Percentiles rank a stretch among this genome's conserved stretches.
Evolutionary conservation across 495 filamentous ascomycete species (phyloP).

Genomic region (Penicillium riverlandense): DNA sequence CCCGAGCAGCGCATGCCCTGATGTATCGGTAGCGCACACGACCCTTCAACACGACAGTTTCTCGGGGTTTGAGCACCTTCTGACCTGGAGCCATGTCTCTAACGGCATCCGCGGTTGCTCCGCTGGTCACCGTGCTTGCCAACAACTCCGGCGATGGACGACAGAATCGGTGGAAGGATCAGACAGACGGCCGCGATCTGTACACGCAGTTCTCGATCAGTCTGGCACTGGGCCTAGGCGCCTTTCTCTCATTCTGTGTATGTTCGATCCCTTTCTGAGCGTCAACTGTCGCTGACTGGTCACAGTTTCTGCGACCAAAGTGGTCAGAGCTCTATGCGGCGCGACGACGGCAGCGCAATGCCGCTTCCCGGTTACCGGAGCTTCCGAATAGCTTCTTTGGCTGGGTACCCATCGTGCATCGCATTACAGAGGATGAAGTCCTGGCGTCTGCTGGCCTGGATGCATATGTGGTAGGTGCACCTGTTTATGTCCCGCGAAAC

Average conservation of each 20-base stretch:
- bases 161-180: slow-evolving; percentile 24
- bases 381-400: slow-evolving; percentile 85
- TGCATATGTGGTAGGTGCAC: slow-evolving; percentile 73
- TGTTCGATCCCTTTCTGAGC: slow-evolving; percentile 5
- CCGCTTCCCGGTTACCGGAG: slow-evolving; percentile 68
- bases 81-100: slow-evolving; percentile 23
- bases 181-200: slow-evolving; percentile 43
- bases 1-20: slow-evolving; percentile 6
- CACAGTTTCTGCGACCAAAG: slow-evolving; percentile 71
- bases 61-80: slow-evolving; percentile 12
- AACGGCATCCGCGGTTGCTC: slow-evolving; percentile 19
- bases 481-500: no score
- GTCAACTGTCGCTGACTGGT: no score
- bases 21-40: slow-evolving; percentile 9
- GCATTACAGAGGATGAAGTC: slow-evolving; percentile 81
- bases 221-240: slow-evolving; percentile 45
- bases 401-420: slow-evolving; percentile 89
- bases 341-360: slow-evolving; percentile 61
- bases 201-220: slow-evolving; percentile 55
- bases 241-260: slow-evolving; percentile 61
- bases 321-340: slow-evolving; percentile 93
- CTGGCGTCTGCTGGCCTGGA: slow-evolving; percentile 88
- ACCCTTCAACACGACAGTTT: slow-evolving; percentile 1
- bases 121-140: slow-evolving; percentile 17
- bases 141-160: slow-evolving; percentile 13